Base-by-base conservation (phyloP, 2,329 filamentous ascomycete genomes). In the Aaosphaeria arxii region DNA sequence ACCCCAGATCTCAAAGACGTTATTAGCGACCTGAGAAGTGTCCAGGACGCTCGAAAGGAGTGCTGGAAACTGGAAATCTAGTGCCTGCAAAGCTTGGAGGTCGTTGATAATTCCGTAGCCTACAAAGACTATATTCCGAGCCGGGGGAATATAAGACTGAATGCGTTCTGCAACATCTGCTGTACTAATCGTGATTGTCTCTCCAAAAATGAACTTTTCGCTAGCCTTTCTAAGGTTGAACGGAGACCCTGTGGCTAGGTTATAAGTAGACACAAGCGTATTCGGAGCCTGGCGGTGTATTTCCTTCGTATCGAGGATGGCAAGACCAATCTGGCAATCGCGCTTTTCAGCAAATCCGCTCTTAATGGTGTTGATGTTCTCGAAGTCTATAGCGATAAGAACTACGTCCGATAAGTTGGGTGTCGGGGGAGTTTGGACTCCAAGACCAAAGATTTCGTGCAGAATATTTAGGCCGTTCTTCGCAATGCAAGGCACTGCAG, bases 301-400 rank as follows among this genome's bases (percentile, higher is more conserved):
- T 38, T 43, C 33, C 41, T 47, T 47, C 30, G 45, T 47, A 44
- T 47, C 41, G 9, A 47, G 45, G 32, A 47, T 44, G 5, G 45
- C 41, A 43, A 44, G 41, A 5, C 45, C 45, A 44, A 44, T 30
- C 32, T 47, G 45, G 45, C 41, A 47, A 39, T 44, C 30, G 4
- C 30, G 31, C 31, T 47, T 47, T 41, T 47, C 30, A 6, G 41
- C 6, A 47, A 47, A 44, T 40, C 45, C 41, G 41, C 45, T 44
- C 45, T 44, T 47, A 40, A 47, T 47, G 45, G 45, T 47, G 41
- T 40, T 40, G 32, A 47, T 43, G 29, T 47, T 44, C 45, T 43
- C 45, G 32, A 47, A 47, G 45, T 47, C 45, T 11, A 47, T 43
- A 9, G 41, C 40, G 29, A 47, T 33, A 17, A 43, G 33, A 5